Evolutionary conservation across 352 stramenopile species (phyloP), one percentile per base, ranked within the genome.

Genomic region (Aphanomyces invadans): DNA sequence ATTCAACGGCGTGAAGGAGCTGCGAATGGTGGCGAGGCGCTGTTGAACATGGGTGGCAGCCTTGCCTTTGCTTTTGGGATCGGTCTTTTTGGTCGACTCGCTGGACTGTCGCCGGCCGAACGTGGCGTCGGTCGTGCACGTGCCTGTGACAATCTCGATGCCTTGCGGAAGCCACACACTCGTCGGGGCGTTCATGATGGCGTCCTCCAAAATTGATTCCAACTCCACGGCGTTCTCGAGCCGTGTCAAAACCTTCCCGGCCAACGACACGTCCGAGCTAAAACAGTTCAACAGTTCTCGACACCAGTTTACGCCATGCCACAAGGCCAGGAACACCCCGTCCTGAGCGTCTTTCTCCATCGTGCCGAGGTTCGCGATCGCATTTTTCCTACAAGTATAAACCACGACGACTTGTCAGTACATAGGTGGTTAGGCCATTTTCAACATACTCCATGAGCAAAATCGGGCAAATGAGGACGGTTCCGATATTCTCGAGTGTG

Each of bases 281-380:
- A 86, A 87, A 21, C 82, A 85, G 21, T 81, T 83, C 25, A 88
- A 38, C 21, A 88, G 72, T 23, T 77, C 70, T 46, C 80, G 78
- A n/a, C 83, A 75, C 80, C 80, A 88, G 28, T 87, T 86, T 44
- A 87, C 69, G 4, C 76, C 66, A 53, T 86, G 71, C 80, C 80
- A 88, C 10, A 88, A 60, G 9, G 70, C 72, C 5, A 59, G 65
- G 55, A 77, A 87, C 4, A 88, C 57, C 0, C 68, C 73, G 56
- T 80, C 74, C 33, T 86, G 79, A 11, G 57, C 69, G 7, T 48
- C 42, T 2, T 67, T 49, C 48, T 81, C 73, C 15, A 86, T 57
- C 2, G 62, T 74, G 1, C 67, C 72, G 19, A 86, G 48, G 28
- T 87, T 77, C 51, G 81, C 57, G 2, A 87, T 36, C 11, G 81